Evolutionary conservation across 768 basidiomycete genomes (phyloP).

Genomic region (Botryobasidium botryosum): DNA sequence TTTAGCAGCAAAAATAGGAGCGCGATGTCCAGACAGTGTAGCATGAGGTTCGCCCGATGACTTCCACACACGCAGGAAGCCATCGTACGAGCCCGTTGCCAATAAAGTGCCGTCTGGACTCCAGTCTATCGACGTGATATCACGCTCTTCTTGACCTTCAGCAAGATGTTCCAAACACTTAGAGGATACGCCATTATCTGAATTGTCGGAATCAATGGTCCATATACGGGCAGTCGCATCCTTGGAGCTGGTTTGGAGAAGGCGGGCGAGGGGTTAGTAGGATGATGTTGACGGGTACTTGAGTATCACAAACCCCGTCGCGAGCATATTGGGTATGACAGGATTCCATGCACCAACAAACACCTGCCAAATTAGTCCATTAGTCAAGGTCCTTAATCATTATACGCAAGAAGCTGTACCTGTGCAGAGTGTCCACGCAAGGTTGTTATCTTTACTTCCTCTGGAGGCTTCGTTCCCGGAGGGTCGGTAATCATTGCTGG

Average conservation of each 20-base stretch:
- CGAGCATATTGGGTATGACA: constrained; percentile 35
- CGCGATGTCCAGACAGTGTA: constrained; percentile 26
- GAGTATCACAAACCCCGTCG: constrained; percentile 63
- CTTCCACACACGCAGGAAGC: constrained; percentile 49
- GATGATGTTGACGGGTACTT: no score
- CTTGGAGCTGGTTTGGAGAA: constrained; percentile 65
- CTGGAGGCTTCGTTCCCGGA: no score
- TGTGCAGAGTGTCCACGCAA: no score
- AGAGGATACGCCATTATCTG: constrained; percentile 18
- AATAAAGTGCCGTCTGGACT: constrained; percentile 53
- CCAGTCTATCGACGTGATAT: constrained; percentile 67
- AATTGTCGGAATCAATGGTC: constrained; percentile 28
- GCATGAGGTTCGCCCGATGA: constrained; percentile 44
- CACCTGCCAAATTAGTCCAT: no score
- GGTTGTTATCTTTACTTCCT: no score
- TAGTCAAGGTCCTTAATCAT: no score
- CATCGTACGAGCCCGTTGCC: constrained; percentile 69
- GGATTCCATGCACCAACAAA: constrained; percentile 76
- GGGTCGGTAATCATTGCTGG: no score
- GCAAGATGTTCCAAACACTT: constrained; percentile 34
- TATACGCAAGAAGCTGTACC: no score
- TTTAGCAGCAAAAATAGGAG: constrained; percentile 60
- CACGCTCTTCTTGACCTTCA: constrained; percentile 29
- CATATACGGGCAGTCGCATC: constrained; percentile 61
- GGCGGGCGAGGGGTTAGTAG: no score